These are phyloP conservation scores for Aurantiochytrium sp. DNA, from an alignment of 108 stramenopile species.

Conservation along the genomic window DNA sequence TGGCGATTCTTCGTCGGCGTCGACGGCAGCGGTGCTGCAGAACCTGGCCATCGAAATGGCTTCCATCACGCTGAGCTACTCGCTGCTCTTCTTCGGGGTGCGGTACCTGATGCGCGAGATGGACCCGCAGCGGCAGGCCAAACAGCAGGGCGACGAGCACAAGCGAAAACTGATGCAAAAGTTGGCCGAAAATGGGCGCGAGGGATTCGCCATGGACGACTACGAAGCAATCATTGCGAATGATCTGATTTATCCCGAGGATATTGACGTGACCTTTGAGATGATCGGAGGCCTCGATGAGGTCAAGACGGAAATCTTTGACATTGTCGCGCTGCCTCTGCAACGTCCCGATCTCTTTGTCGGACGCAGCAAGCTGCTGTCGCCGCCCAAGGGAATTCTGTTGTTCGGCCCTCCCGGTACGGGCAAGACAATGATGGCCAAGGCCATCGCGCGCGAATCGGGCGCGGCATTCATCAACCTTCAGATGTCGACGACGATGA, in stretches of 20 bases:
- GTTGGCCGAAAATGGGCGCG: neutral
- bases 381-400: slow-evolving; percentile 78
- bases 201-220: neutral
- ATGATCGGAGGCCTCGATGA: slow-evolving; percentile 19
- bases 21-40: neutral
- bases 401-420: slow-evolving; percentile 75
- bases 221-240: neutral
- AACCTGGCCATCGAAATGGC: neutral
- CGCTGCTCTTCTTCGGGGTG: neutral
- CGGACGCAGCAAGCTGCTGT: slow-evolving; percentile 48
- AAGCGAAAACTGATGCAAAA: neutral
- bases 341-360: slow-evolving; percentile 71
- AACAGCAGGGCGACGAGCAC: neutral
- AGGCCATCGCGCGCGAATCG: slow-evolving; percentile 90
- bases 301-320: slow-evolving; percentile 63
- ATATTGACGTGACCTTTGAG: slow-evolving; percentile 18
- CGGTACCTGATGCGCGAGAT: slow-evolving; percentile 19
- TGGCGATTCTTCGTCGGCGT: neutral
- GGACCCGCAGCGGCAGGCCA: neutral
- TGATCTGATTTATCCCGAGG: slow-evolving; percentile 1
- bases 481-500: slow-evolving; percentile 73
- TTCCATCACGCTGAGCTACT: neutral
- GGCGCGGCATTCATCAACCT: slow-evolving; percentile 88
- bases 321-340: slow-evolving; percentile 82
- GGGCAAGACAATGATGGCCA: slow-evolving; percentile 94